Base-by-base conservation (phyloP, 176 grass and related monocot genomes). In the Thalia dealbata region DNA sequence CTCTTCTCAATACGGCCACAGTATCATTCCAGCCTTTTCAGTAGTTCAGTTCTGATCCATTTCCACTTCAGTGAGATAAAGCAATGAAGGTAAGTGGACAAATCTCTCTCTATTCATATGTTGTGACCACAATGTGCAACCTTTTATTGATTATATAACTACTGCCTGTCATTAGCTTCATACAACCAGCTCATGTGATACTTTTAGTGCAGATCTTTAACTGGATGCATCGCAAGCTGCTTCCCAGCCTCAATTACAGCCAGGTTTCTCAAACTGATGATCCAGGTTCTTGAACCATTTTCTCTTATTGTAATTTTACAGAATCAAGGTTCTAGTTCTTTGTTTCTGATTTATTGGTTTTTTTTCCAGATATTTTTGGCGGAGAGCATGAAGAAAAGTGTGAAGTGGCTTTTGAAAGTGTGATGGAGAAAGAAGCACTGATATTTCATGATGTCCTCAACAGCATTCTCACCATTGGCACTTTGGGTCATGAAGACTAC, bases 391-490 rank as follows among this genome's bases (percentile, higher is more conserved):
- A 19, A 29, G 24, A 50, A 22, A 84, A 85, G 50, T 77, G 83
- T 29, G 76, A 90, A 35, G 74, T 72, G n/a, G 18, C 76, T 6
- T 28, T 28, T 63, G 66, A 63, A 52, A 81, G 82, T 67, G 52
- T 69, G n/a, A 69, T 64, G 41, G 89, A 92, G 73, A 79, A 82
- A 63, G 89, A 96, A 80, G 82, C 93, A 24, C 75, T 92, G 55
- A 84, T 96, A 14, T 73, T 96, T 14, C 81, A 84, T 78, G 86
- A 92, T 75, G 81, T 92, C 63, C 84, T 96, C 71, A 90, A 81
- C 0, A 82, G 87, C 27, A 92, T 96, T 67, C 81, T 96, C 61
- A 86, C 84, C n/a, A 96, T 96, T 50, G 93, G 93, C 75, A 92
- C 93, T 0, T 76, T 92, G 62, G 93, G 92, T 15, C 82, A 86